phyloP scores from a whole-genome alignment of 2,329 filamentous ascomycete genomes.

The Leptodontidium sp. region DNA sequence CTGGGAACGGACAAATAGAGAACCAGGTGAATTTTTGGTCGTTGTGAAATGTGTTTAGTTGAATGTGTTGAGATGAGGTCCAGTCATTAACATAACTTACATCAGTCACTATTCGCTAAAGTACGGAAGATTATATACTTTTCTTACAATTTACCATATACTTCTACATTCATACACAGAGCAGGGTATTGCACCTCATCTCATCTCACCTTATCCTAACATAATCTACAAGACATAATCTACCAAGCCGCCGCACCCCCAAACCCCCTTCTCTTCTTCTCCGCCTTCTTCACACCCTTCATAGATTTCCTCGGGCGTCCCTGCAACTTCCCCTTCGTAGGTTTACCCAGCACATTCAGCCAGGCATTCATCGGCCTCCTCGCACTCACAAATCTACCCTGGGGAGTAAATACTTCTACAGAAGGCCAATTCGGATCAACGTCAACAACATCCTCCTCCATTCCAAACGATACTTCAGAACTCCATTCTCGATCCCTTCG shows the following conservation, averaged over 20 bases:
- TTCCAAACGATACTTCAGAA: slow-evolving; percentile 29
- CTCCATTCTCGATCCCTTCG: slow-evolving; percentile 17
- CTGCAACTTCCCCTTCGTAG: slow-evolving; percentile 57
- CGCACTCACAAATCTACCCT: slow-evolving; percentile 79
- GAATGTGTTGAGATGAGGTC: no score
- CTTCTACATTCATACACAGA: slow-evolving; percentile 1
- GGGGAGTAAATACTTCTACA: slow-evolving; percentile 85
- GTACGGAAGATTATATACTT: no score
- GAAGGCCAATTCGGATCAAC: slow-evolving; percentile 64
- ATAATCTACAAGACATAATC: neutral
- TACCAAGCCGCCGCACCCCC: slow-evolving; percentile 5
- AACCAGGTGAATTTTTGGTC: no score
- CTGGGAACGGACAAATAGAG: no score
- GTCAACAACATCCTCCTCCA: slow-evolving; percentile 38
- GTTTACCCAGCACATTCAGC: slow-evolving; percentile 64
- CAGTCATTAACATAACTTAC: no score
- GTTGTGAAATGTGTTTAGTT: no score
- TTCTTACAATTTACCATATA: no score
- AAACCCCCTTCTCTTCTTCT: slow-evolving; percentile 34
- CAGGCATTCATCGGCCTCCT: slow-evolving; percentile 77
- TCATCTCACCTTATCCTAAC: no score
- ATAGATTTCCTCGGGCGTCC: slow-evolving; percentile 73
- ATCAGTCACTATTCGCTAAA: no score
- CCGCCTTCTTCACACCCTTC: slow-evolving; percentile 66
- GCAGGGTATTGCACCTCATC: slow-evolving; percentile 21